These are phyloP conservation scores for Oryza meridionalis DNA, from an alignment of 176 grass and related monocot species.

Conservation along the genomic window DNA sequence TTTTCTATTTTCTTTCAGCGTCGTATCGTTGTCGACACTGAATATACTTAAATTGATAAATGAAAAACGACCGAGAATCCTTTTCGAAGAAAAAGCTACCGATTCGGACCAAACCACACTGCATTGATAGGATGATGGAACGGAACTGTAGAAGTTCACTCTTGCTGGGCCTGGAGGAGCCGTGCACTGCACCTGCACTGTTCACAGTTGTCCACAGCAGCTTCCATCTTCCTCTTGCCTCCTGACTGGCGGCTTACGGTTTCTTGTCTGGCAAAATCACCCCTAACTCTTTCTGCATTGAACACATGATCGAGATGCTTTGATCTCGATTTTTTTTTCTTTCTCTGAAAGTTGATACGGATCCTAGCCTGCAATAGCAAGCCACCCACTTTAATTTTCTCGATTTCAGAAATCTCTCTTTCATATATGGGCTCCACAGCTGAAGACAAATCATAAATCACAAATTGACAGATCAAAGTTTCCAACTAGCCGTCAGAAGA, in stretches of 20 bases:
- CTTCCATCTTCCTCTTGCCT: background rate
- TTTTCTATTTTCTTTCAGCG: no score
- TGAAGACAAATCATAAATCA: background rate
- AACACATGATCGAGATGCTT: constrained; percentile 44
- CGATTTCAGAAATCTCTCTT: background rate
- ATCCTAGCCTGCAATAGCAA: background rate
- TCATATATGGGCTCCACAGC: constrained; percentile 12
- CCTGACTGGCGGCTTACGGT: constrained; percentile 7
- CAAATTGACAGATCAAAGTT: background rate
- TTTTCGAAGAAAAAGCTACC: no score
- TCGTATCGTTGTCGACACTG: no score
- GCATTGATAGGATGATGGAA: background rate
- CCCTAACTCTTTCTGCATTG: constrained; percentile 1
- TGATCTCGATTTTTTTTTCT: background rate
- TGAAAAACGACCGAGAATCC: no score
- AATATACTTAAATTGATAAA: no score
- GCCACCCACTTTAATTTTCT: background rate
- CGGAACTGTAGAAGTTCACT: background rate
- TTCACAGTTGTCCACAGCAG: background rate
- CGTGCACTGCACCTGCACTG: background rate
- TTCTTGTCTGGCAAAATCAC: background rate
- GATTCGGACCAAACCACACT: no score
- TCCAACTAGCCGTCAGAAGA: background rate
- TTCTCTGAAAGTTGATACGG: background rate
- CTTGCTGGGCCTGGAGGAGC: background rate